Base-by-base conservation (phyloP, 306 rosid genomes). In the Dalbergia cochinchinensis region DNA sequence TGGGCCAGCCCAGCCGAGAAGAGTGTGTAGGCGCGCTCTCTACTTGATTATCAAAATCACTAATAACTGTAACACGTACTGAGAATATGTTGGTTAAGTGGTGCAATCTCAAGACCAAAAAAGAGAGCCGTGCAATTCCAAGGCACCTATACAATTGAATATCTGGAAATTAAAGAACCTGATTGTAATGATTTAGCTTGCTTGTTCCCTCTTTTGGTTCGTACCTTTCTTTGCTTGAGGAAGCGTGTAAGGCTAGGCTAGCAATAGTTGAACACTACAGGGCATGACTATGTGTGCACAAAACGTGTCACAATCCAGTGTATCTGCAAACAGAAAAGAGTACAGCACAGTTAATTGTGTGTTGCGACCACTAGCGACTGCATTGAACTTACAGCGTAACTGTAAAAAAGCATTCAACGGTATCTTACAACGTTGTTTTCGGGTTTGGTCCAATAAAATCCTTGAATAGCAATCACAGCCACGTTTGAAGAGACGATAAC, bases 401-500 rank as follows among this genome's bases (percentile, higher is more conserved):
- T 26, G 31, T 26, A 26, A 26, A 73, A 50, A 41, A 55, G 68
- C 54, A 59, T 10, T 26, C 20, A 65, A 65, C 57, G 8, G 81
- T 51, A 18, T 75, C 93, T 85, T 76, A 92, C 98, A 70, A 94
- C 78, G 89, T 94, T 94, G 74, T 88, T 91, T 74, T 89, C 79
- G 47, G 95, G 91, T 62, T 76, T 59, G 5, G 4, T 69, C 90
- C 87, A 91, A 83, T 91, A 92, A 80, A 92, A 90, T 75, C 98
- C 98, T 84, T 92, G 97, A 59, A 88, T 65, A 31, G 85, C 90
- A 44, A 91, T 87, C 22, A 94, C 73, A 22, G 79, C 90, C 65
- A 94, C 76, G 93, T 94, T 92, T 42, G 98, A 94, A 64, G 92
- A 74, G 33, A 92, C 81, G 5, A 94, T 50, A 47, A 92, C 87